Evolutionary conservation across 2,329 filamentous ascomycete genomes (phyloP).

Genomic region (Pseudogymnoascus sp.): DNA sequence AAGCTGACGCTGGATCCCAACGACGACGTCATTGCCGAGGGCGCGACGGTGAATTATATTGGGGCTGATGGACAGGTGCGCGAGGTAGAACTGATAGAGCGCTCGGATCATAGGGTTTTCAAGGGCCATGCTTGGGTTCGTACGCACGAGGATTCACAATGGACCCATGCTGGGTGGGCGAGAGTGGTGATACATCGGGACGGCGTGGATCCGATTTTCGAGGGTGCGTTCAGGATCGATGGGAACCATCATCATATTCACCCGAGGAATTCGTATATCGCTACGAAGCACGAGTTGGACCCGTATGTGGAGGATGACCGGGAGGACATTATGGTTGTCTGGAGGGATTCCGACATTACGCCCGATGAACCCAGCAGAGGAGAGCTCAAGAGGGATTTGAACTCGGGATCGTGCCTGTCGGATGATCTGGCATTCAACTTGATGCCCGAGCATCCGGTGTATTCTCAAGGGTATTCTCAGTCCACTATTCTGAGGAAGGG

Average conservation of each 20-base stretch:
- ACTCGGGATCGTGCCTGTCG: constrained; percentile 54
- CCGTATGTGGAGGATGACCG: constrained; percentile 45
- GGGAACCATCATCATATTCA: constrained; percentile 84
- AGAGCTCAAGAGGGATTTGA: constrained; percentile 22
- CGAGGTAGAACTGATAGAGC: constrained; percentile 59
- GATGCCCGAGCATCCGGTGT: constrained; percentile 62
- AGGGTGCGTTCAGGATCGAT: constrained; percentile 77
- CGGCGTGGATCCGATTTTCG: constrained; percentile 72
- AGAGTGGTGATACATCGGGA: constrained; percentile 71
- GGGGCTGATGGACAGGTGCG: constrained; percentile 61
- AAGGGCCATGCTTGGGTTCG: constrained; percentile 70
- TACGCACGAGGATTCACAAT: constrained; percentile 50
- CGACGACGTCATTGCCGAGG: constrained; percentile 74
- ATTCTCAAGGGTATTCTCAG: constrained; percentile 30
- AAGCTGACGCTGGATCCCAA: constrained; percentile 82
- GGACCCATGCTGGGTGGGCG: constrained; percentile 81
- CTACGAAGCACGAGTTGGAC: constrained; percentile 64
- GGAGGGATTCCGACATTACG: constrained; percentile 81
- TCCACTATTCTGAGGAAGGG: constrained; percentile 34
- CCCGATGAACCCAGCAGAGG: constrained; percentile 41
- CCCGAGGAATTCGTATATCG: constrained; percentile 62
- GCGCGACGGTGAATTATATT: constrained; percentile 66
- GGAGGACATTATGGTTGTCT: constrained; percentile 80
- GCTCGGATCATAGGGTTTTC: constrained; percentile 72
- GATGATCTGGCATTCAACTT: constrained; percentile 75